A percentile compares a stretch with the other conserved stretches of the same genome.
Conservation (phyloP, 441 rosid species). For the Gossypium trilobum region DNA sequence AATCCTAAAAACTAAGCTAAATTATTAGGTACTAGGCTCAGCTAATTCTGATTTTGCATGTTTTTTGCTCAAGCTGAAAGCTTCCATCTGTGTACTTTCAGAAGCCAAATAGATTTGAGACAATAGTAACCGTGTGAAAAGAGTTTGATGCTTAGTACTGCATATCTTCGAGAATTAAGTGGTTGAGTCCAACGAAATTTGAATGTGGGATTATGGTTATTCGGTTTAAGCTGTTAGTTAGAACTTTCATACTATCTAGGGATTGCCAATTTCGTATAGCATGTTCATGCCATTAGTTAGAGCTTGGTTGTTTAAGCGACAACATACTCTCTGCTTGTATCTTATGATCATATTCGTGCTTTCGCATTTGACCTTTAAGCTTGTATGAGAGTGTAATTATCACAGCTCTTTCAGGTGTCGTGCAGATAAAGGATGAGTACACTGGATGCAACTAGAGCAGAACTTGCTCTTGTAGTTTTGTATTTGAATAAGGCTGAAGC, state of each 20-base stretch:
- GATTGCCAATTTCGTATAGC: neutral
- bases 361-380: neutral
- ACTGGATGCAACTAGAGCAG: conserved; percentile 77
- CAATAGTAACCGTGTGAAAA: neutral
- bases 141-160: neutral
- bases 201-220: neutral
- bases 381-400: neutral
- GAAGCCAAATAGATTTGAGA: neutral
- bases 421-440: conserved; percentile 55
- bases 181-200: neutral
- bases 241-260: neutral
- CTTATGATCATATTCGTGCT: neutral
- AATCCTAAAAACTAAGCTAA: neutral
- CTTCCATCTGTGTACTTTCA: neutral
- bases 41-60: neutral
- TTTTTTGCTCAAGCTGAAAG: neutral
- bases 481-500: conserved; percentile 96
- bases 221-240: neutral
- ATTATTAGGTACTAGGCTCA: neutral
- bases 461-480: conserved; percentile 68
- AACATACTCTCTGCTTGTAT: neutral
- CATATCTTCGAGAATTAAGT: neutral
- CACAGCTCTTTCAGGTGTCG: conserved; percentile 15
- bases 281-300: neutral
- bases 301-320: neutral